Evolutionary conservation across 179 eudicot species (phyloP).

Genomic region (Sideroxylon spinosum): DNA sequence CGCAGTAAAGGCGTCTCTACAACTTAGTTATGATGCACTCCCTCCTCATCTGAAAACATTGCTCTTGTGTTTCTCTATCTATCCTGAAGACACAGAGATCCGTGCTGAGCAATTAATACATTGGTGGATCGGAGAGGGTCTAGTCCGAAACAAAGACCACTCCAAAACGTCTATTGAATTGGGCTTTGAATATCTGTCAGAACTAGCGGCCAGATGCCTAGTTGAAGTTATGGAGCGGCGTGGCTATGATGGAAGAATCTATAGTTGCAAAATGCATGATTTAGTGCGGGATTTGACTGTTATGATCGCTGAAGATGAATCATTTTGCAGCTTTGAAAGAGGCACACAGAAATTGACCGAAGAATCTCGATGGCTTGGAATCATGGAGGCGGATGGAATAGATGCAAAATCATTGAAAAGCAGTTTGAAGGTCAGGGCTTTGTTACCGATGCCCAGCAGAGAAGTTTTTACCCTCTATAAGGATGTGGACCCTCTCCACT

Average conservation of each 20-base stretch:
- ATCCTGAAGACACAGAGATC: constrained; percentile 1
- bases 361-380: neutral
- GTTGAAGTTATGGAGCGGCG: neutral
- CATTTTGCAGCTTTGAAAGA: neutral
- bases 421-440: neutral
- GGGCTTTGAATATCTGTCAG: neutral
- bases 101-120: neutral
- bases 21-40: constrained; percentile 13
- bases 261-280: constrained; percentile 7
- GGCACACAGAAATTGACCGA: neutral
- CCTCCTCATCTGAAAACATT: neutral
- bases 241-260: neutral
- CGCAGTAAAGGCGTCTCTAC: neutral
- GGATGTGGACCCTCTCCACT: neutral
- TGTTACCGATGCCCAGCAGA: neutral
- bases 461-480: neutral
- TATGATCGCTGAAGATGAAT: constrained; percentile 4
- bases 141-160: neutral
- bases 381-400: neutral
- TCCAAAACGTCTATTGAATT: neutral
- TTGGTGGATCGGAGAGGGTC: constrained; percentile 12
- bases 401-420: neutral
- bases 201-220: neutral
- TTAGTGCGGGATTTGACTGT: constrained; percentile 4
- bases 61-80: constrained; percentile 5